phyloP scores from a whole-genome alignment of 2,329 filamentous ascomycete species.

The Beauveria bassiana region DNA sequence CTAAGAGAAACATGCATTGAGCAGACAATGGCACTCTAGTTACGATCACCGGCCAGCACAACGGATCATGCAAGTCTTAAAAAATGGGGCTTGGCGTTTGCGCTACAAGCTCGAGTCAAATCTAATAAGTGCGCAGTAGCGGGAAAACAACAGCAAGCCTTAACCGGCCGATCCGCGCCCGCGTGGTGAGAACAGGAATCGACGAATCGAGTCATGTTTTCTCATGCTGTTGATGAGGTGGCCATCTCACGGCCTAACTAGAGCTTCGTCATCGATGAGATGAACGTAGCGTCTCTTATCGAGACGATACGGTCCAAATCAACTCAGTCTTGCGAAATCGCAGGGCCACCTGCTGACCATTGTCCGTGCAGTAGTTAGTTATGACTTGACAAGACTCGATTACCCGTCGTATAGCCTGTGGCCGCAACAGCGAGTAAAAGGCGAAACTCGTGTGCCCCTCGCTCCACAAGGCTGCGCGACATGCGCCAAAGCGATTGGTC shows the following conservation, averaged over 20 bases:
- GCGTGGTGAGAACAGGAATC: not conserved
- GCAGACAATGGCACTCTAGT: not conserved
- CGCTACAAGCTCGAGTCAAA: not conserved
- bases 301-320: not conserved
- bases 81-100: not conserved
- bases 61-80: not conserved
- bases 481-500: not conserved
- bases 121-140: not conserved
- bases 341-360: not conserved
- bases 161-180: slow-evolving; percentile 1
- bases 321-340: not conserved
- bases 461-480: slow-evolving; percentile 10
- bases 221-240: not conserved
- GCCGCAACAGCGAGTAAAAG: slow-evolving; percentile 3
- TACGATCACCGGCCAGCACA: not conserved
- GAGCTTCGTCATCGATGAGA: not conserved
- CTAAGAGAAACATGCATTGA: not conserved
- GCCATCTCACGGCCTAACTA: not conserved
- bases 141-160: not conserved
- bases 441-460: not conserved
- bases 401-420: not conserved
- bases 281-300: not conserved
- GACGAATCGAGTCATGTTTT: not conserved
- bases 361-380: not conserved
- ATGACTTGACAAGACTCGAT: not conserved